A percentile compares a stretch with the other conserved stretches of the same genome.
Evolutionary conservation across 1,284 basidiomycete genomes (phyloP).

Genomic region (Ustilago shanxiensis): DNA sequence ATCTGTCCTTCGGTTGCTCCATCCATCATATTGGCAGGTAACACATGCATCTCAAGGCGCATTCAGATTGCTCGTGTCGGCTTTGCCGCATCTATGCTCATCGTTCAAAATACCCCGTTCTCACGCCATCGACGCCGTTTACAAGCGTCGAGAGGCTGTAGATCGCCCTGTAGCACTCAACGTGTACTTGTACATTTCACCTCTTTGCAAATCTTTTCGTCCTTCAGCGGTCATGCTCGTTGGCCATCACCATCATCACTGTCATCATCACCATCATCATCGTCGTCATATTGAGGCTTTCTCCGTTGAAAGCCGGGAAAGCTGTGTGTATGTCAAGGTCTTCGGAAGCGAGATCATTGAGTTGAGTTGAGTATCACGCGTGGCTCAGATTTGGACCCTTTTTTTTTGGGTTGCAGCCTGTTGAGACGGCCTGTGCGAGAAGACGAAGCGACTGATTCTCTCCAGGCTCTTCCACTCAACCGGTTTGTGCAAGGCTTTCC

Average conservation of each 20-base stretch:
- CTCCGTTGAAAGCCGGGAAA: too few relatives aligned
- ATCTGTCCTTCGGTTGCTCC: neutral
- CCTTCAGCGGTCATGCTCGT: neutral
- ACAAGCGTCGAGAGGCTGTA: neutral
- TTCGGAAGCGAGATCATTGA: neutral
- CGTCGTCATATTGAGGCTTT: too few relatives aligned
- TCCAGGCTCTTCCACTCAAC: too few relatives aligned
- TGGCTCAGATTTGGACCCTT: neutral
- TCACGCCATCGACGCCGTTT: neutral
- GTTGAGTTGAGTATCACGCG: slow-evolving; percentile 4
- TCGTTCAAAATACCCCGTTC: slow-evolving; percentile 29
- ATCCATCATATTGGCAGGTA: neutral
- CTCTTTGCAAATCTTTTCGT: neutral
- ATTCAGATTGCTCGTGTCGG: too few relatives aligned
- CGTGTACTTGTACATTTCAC: slow-evolving; percentile 47
- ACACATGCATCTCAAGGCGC: neutral
- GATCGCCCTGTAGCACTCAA: slow-evolving; percentile 44
- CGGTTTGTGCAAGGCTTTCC: too few relatives aligned
- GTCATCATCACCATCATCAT: too few relatives aligned
- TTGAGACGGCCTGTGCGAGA: neutral
- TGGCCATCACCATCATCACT: neutral
- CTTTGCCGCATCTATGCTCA: neutral
- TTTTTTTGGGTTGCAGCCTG: neutral
- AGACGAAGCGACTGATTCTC: too few relatives aligned
- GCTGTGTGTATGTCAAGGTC: neutral